Conservation (phyloP, 805 yeast genomes). For the Wickerhamiella sergipiensis region DNA sequence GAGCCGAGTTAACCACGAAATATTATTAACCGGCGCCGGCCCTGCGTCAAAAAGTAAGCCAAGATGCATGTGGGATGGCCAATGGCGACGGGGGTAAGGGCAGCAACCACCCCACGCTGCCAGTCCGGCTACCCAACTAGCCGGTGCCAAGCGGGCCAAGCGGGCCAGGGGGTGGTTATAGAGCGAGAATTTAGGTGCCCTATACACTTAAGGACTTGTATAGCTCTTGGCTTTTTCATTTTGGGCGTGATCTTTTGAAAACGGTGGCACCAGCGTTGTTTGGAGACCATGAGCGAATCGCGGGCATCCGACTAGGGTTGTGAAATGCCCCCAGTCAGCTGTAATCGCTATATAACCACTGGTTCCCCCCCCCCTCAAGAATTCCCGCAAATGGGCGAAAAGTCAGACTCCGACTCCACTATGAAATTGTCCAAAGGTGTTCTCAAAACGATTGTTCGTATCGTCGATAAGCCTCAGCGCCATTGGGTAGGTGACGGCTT, state of each 20-base stretch:
- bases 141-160: too few species aligned
- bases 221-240: too few species aligned
- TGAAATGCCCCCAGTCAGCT: background rate
- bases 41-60: background rate
- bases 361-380: background rate
- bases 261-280: too few species aligned
- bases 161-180: too few species aligned
- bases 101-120: too few species aligned
- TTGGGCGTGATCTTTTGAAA: too few species aligned
- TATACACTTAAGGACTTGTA: too few species aligned
- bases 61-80: background rate
- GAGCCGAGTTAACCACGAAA: too few species aligned
- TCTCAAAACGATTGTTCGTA: background rate
- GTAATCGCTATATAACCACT: background rate
- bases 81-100: too few species aligned
- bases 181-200: too few species aligned
- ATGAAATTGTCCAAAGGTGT: background rate
- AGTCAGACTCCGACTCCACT: background rate
- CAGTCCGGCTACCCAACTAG: too few species aligned
- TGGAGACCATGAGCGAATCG: too few species aligned
- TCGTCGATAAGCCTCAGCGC: background rate
- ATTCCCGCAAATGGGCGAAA: background rate
- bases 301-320: background rate
- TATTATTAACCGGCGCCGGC: background rate
- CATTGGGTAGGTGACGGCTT: constrained; percentile 24